Base-by-base conservation (phyloP, 768 basidiomycete species). In the Phallus indusiatus region DNA sequence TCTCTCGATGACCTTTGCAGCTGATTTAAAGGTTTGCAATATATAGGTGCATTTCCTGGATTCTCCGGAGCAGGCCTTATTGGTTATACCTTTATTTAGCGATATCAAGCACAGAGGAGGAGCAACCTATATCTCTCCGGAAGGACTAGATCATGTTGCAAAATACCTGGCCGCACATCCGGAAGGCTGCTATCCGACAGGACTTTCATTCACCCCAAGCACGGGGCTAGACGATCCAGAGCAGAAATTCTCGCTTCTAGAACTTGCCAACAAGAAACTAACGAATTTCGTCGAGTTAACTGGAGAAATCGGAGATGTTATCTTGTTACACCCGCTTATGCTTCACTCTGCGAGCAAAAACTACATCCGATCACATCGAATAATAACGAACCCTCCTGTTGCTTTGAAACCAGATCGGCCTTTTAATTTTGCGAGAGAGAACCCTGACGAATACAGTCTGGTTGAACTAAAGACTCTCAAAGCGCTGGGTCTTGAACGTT, bases 371-470 rank as follows among this genome's bases (percentile, higher is more conserved):
- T 68, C 75, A 18, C 81, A 79, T 22, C 73, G 83, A 61, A 72
- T 86, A 56, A 85, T 85, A 66, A 83, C 83, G 48, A 86, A 85
- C 63, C 83, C 84, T 55, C 82, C 83, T 4, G 81, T 83, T 7
- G 70, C 76, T 37, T 69, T 83, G 54, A 75, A 73, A 54, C 71
- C 77, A 60, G 36, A 37, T 37, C 36, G 36, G 8, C 82, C 83
- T 20, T 84, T 85, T 68, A 72, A 76, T 36, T 81, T 83, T 63
- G 64, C 73, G 46, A 70, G 78, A 47, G 72, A 70, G 24, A 67
- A 78, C 63, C 70, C 72, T 12, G 69, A 72, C 0, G 78, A 80
- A 17, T 84, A 76, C 63, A 22, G 20, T 59, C 63, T 84, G 11
- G 83, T 84, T 16, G 84, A 84, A 67, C 73, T 68, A 62, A 83